A percentile compares a stretch with the other conserved stretches of the same genome.
Conservation (phyloP, 352 stramenopile genomes). For the Albugo laibachii region DNA sequence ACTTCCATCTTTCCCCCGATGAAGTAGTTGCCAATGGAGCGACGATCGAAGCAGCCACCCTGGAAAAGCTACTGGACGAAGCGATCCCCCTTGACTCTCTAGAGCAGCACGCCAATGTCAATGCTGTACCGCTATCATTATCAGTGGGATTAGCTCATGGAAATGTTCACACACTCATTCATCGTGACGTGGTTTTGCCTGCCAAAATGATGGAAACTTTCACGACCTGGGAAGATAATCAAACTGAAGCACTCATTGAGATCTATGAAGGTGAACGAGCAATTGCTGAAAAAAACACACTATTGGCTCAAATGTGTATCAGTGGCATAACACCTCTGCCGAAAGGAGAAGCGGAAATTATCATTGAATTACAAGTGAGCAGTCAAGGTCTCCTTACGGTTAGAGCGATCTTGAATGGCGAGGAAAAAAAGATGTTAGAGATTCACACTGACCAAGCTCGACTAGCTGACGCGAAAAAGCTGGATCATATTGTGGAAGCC, state of each 20-base stretch:
- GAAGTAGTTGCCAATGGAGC: slow-evolving; percentile 82
- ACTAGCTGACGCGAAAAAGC: slow-evolving; percentile 26
- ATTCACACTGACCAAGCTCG: slow-evolving; percentile 55
- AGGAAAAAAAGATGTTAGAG: slow-evolving; percentile 52
- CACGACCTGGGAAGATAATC: slow-evolving; percentile 83
- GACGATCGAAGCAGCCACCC: slow-evolving; percentile 29
- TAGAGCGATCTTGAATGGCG: slow-evolving; percentile 37
- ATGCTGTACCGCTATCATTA: slow-evolving; percentile 85
- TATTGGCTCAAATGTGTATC: slow-evolving; percentile 83
- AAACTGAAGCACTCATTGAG: slow-evolving; percentile 81
- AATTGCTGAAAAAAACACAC: slow-evolving; percentile 94
- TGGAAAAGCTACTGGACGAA: slow-evolving; percentile 7
- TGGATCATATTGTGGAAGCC: slow-evolving; percentile 64
- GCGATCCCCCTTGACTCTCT: slow-evolving; percentile 28
- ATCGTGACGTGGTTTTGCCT: slow-evolving; percentile 81
- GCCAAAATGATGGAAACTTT: slow-evolving; percentile 65
- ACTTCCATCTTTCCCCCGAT: slow-evolving; percentile 75
- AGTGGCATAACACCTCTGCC: slow-evolving; percentile 72
- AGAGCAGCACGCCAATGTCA: slow-evolving; percentile 36
- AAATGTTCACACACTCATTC: slow-evolving; percentile 83
- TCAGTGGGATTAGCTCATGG: slow-evolving; percentile 82
- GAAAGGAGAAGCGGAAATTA: slow-evolving; percentile 83
- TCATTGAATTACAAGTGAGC: slow-evolving; percentile 85
- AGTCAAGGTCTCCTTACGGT: slow-evolving; percentile 90
- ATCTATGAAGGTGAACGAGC: slow-evolving; percentile 91